These are phyloP conservation scores for Termitomyces titanicus DNA, from an alignment of 768 basidiomycete species.

Conservation along the genomic window DNA sequence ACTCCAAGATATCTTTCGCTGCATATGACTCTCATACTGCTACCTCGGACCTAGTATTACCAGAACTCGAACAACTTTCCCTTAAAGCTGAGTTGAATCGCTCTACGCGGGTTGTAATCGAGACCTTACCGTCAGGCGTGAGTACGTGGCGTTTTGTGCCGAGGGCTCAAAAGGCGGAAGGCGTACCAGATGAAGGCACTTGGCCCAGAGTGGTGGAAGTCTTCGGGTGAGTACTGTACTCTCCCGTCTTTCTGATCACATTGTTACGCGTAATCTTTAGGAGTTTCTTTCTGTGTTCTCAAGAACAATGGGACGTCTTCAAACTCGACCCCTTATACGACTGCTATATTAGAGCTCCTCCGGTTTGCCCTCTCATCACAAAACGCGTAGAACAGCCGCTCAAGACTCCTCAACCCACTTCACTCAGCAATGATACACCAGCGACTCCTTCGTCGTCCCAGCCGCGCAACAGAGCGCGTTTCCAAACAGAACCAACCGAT, in stretches of 20 bases:
- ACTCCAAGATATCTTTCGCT: constrained; percentile 67
- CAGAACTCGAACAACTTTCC: constrained; percentile 37
- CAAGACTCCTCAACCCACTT: constrained; percentile 2
- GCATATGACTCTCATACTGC: constrained; percentile 72
- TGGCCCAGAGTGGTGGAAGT: constrained; percentile 69
- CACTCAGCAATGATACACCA: background rate
- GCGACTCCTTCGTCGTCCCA: constrained; percentile 7
- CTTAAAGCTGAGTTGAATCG: constrained; percentile 44
- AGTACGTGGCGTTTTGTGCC: constrained; percentile 78
- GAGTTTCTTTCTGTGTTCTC: constrained; percentile 38
- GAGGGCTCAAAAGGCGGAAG: constrained; percentile 54
- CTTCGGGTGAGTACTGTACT: constrained; percentile 54
- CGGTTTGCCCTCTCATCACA: constrained; percentile 15
- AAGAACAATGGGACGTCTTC: constrained; percentile 86
- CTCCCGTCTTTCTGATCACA: constrained; percentile 8
- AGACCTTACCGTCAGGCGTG: constrained; percentile 52
- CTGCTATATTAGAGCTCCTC: constrained; percentile 50
- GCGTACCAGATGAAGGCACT: constrained; percentile 58
- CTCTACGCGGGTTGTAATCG: constrained; percentile 73
- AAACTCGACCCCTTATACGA: constrained; percentile 76
- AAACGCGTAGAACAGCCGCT: background rate
- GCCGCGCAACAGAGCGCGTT: constrained; percentile 1
- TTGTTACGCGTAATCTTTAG: constrained; percentile 37
- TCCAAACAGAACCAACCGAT: constrained; percentile 5
- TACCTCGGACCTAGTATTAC: constrained; percentile 30